These are phyloP conservation scores for Lentinula raphanica DNA, from an alignment of 768 basidiomycete species.

Conservation along the genomic window DNA sequence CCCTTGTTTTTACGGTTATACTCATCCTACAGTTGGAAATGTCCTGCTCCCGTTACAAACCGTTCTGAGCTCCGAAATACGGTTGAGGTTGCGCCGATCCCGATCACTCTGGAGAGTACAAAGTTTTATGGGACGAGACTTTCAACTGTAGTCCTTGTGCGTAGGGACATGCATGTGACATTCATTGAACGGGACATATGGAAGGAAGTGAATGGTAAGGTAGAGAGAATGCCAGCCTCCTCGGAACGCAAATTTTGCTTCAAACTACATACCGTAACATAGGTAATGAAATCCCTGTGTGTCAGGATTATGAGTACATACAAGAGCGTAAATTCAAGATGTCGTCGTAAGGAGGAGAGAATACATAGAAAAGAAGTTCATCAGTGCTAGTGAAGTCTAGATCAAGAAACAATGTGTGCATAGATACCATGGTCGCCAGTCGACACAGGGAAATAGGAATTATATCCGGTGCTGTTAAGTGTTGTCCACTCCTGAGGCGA, in stretches of 20 bases:
- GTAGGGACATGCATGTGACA: constrained; percentile 46
- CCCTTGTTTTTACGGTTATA: constrained; percentile 8
- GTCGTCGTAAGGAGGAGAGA: background rate
- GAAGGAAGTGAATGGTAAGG: constrained; percentile 38
- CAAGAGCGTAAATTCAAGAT: background rate
- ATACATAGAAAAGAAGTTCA: background rate
- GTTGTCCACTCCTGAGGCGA: constrained; percentile 61
- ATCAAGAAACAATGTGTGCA: constrained; percentile 52
- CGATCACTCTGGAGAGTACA: constrained; percentile 17
- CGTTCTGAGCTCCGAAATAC: constrained; percentile 56
- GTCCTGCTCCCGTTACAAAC: constrained; percentile 37
- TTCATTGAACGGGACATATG: constrained; percentile 75
- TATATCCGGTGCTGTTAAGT: constrained; percentile 52
- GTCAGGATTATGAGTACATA: background rate
- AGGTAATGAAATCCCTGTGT: background rate
- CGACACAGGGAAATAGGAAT: constrained; percentile 63
- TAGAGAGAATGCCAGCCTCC: constrained; percentile 31
- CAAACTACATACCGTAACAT: constrained; percentile 18
- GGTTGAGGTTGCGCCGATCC: constrained; percentile 56
- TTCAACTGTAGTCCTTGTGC: constrained; percentile 66
- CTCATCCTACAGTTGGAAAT: constrained; percentile 38
- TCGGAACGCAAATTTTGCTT: constrained; percentile 53
- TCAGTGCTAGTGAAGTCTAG: background rate
- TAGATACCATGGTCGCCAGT: constrained; percentile 48
- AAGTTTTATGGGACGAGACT: constrained; percentile 63